Evolutionary conservation across 2,329 filamentous ascomycete species (phyloP).

Genomic region (Piedraia hortae): DNA sequence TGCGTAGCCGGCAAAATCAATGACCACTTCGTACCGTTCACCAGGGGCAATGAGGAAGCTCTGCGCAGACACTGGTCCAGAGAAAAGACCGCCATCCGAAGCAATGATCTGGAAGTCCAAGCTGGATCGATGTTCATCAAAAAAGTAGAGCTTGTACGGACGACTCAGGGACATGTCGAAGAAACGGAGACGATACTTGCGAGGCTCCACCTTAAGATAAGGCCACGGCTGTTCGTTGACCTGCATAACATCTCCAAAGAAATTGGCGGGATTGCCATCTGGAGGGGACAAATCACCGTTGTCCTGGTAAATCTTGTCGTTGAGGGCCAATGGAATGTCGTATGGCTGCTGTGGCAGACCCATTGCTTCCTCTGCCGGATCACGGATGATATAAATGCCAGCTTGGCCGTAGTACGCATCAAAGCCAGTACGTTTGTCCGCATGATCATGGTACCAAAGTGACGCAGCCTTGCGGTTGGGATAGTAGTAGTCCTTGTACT

Average conservation of each 20-base stretch:
- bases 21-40: constrained; percentile 29
- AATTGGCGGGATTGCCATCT: constrained; percentile 17
- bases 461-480: constrained; percentile 26
- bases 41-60: constrained; percentile 25
- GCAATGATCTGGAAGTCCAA: constrained; percentile 26
- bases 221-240: constrained; percentile 34
- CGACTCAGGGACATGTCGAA: constrained; percentile 24
- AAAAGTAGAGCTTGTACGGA: constrained; percentile 23
- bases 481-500: constrained; percentile 31
- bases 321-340: constrained; percentile 25
- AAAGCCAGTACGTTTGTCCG: constrained; percentile 19
- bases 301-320: constrained; percentile 24
- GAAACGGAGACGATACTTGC: constrained; percentile 31
- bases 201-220: constrained; percentile 28
- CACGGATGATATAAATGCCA: constrained; percentile 27
- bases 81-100: constrained; percentile 26
- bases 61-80: constrained; percentile 17
- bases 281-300: constrained; percentile 22
- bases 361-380: constrained; percentile 22
- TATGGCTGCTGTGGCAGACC: constrained; percentile 24
- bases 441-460: constrained; percentile 29
- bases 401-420: constrained; percentile 30
- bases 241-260: constrained; percentile 30
- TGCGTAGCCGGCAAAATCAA: constrained; percentile 25
- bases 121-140: constrained; percentile 11